phyloP scores from a whole-genome alignment of 192 early-diverging fungal genomes.

The Entrophospora sp. region DNA sequence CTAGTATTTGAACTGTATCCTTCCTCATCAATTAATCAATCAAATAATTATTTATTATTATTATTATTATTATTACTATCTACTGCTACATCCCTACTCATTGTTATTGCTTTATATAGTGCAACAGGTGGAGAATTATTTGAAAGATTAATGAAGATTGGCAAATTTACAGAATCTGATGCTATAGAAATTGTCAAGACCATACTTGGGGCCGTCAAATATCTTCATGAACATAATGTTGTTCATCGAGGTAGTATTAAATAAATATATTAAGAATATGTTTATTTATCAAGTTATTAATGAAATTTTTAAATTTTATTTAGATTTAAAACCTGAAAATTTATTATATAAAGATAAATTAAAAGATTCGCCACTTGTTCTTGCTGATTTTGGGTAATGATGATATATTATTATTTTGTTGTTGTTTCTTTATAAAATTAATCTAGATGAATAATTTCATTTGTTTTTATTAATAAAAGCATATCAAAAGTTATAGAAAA shows the following conservation, averaged over 20 bases:
- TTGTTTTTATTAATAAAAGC: conserved; percentile 23
- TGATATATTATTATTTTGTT: no score
- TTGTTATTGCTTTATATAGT: no score
- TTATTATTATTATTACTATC: no score
- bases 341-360: conserved; percentile 62
- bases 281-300: no score
- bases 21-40: background rate
- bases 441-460: no score
- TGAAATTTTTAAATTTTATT: no score
- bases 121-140: conserved; percentile 85
- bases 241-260: conserved; percentile 62
- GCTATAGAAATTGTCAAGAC: conserved; percentile 66
- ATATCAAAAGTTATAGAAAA: conserved; percentile 59
- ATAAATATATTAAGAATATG: background rate
- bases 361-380: conserved; percentile 58
- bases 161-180: conserved; percentile 75
- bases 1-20: conserved; percentile 70
- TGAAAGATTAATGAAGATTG: conserved; percentile 67
- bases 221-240: conserved; percentile 79
- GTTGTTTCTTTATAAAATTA: background rate
- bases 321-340: conserved; percentile 83
- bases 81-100: no score
- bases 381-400: conserved; percentile 75
- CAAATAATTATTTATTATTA: background rate
- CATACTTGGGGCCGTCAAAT: conserved; percentile 67